These are phyloP conservation scores for Multifurca ochricompacta DNA, from an alignment of 768 basidiomycete genomes.

Conservation along the genomic window DNA sequence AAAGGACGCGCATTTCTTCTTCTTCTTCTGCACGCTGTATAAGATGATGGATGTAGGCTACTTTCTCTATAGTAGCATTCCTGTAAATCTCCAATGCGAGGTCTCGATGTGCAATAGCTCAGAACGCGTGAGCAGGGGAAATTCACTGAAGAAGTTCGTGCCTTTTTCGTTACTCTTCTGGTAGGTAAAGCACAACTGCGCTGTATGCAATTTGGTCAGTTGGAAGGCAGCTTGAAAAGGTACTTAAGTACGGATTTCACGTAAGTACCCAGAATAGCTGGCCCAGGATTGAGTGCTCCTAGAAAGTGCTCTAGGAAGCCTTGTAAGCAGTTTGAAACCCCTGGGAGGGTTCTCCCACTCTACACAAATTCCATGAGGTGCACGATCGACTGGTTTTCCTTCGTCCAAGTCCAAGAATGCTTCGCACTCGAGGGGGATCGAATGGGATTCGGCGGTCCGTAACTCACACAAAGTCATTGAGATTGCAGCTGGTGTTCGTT, in stretches of 20 bases:
- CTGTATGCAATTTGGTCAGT: background rate
- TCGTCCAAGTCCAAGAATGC: constrained; percentile 9
- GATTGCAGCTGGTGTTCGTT: constrained; percentile 13
- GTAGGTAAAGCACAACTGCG: constrained; percentile 19
- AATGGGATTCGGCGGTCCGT: constrained; percentile 14
- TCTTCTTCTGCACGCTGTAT: constrained; percentile 7
- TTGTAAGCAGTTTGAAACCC: background rate
- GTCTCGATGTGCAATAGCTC: background rate
- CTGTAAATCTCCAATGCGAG: constrained; percentile 19
- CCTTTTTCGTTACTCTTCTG: constrained; percentile 18
- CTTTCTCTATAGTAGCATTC: constrained; percentile 20
- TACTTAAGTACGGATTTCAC: constrained; percentile 18
- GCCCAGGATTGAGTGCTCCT: constrained; percentile 22
- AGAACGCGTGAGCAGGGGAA: background rate
- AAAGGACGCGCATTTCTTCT: background rate
- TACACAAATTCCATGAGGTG: constrained; percentile 15
- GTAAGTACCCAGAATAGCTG: constrained; percentile 21
- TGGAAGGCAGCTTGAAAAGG: background rate
- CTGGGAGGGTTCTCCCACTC: constrained; percentile 6
- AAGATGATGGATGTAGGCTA: constrained; percentile 17
- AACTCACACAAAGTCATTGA: constrained; percentile 22
- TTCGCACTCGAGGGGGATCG: constrained; percentile 20
- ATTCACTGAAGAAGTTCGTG: background rate
- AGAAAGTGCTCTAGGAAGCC: constrained; percentile 14
- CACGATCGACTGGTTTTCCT: background rate